Base-by-base conservation (phyloP, 2,329 filamentous ascomycete species). In the Dactylellina sp. region DNA sequence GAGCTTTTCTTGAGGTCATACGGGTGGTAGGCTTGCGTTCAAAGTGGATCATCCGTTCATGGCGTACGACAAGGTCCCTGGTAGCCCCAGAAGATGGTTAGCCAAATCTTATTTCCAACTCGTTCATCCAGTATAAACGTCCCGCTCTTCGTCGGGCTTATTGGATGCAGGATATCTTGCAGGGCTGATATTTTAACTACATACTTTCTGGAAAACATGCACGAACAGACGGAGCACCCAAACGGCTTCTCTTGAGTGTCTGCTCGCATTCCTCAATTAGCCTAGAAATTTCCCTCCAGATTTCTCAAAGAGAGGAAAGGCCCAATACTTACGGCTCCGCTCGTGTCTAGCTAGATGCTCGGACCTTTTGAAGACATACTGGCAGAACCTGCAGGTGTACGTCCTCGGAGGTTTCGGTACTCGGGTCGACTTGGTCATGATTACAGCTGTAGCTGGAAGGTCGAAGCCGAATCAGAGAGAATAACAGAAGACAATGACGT, bases 161-260 rank as follows among this genome's bases (percentile, higher is more conserved):
- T 32, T 16, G 12, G 12, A 32, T 32, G 11, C 24, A 25, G 5
- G 16, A 35, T 9, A 20, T 9, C 20, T 28, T 20, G n/a, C 7
- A 53, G 11, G 28, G 24, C 16, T 35, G 37, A 6, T 18, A 32
- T 4, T n/a, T n/a, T n/a, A 25, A 12, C 52, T 16, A 18, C 59
- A 32, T 74, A 74, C 70, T 74, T 74, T 62, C 70, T 66, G 25
- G 70, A 74, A 59, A 74, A 74, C 61, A 74, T 66, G 70, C 70
- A 74, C 28, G 70, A 74, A 55, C 70, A 74, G 11, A 74, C 70
- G 39, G 70, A 74, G 47, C 70, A 74, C 44, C 70, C 70, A 32
- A 74, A 74, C 47, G 70, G 70, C 46, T 74, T 74, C 70, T 74
- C 70, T 62, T 74, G 70, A 44, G 70, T 74, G 42, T 74, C 70